A percentile compares a stretch with the other conserved stretches of the same genome.
Evolutionary conservation across 306 rosid species (phyloP).

Genomic region (Fragaria nilgerrensis): DNA sequence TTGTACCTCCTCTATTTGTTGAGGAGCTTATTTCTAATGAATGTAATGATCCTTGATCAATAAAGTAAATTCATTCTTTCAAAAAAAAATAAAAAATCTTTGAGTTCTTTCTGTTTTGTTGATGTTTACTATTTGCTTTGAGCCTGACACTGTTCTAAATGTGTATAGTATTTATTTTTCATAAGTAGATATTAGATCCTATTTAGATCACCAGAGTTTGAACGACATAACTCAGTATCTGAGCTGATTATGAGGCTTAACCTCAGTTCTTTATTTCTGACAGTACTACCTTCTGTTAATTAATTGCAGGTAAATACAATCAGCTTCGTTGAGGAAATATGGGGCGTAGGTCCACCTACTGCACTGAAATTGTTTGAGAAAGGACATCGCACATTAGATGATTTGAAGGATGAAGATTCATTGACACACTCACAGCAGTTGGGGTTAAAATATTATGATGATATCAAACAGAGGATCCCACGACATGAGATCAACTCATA

Average conservation of each 20-base stretch:
- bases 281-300: neutral
- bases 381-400: slow-evolving; percentile 76
- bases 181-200: neutral
- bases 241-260: too few species aligned
- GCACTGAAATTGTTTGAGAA: slow-evolving; percentile 80
- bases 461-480: slow-evolving; percentile 78
- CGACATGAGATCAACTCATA: slow-evolving; percentile 62
- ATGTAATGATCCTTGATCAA: too few species aligned
- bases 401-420: slow-evolving; percentile 61
- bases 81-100: neutral
- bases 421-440: slow-evolving; percentile 75
- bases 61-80: too few species aligned
- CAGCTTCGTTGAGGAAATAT: slow-evolving; percentile 82
- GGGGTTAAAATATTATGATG: slow-evolving; percentile 85
- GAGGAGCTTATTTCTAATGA: too few species aligned
- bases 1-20: too few species aligned
- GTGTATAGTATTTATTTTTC: neutral
- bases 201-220: slow-evolving; percentile 6
- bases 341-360: slow-evolving; percentile 97
- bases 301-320: slow-evolving; percentile 65
- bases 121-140: neutral
- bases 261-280: too few species aligned
- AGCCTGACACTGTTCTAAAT: neutral
- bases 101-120: neutral
- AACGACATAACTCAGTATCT: neutral